A percentile compares a stretch with the other conserved stretches of the same genome.
phyloP scores from a whole-genome alignment of 176 grass and related monocot genomes.

The Leersia perrieri region DNA sequence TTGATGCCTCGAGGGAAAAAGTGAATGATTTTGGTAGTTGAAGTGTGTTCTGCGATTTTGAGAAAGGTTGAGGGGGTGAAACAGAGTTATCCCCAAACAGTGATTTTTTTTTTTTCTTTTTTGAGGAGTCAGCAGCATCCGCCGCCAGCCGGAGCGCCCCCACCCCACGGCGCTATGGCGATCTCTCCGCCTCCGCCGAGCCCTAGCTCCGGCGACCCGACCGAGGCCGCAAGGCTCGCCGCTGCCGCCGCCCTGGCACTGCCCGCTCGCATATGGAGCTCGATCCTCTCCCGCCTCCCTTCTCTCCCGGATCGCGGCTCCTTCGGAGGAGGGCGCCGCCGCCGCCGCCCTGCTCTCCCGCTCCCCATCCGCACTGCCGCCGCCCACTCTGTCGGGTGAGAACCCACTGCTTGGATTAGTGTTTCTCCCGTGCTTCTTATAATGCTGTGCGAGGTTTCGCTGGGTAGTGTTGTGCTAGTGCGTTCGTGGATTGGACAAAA shows the following conservation, averaged over 20 bases:
- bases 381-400: constrained; percentile 41
- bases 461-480: constrained; percentile 1
- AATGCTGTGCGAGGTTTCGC: neutral
- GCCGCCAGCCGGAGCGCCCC: too few relatives aligned
- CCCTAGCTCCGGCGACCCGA: constrained; percentile 39
- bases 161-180: constrained; percentile 16
- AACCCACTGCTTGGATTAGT: neutral
- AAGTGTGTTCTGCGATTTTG: too few relatives aligned
- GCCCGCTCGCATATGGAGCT: constrained; percentile 38
- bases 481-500: neutral
- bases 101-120: too few relatives aligned
- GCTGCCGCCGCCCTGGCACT: neutral
- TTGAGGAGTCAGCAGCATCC: too few relatives aligned
- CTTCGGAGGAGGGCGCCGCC: constrained; percentile 13
- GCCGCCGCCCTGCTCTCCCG: constrained; percentile 35
- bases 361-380: constrained; percentile 31
- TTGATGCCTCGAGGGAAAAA: too few relatives aligned
- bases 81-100: too few relatives aligned
- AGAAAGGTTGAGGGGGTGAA: too few relatives aligned
- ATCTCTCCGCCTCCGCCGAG: constrained; percentile 30
- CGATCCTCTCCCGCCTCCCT: constrained; percentile 29
- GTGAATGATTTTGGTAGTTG: too few relatives aligned
- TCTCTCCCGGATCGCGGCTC: constrained; percentile 22
- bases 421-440: neutral
- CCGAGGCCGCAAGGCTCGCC: neutral